A percentile compares a stretch with the other conserved stretches of the same genome.
These are phyloP conservation scores for Musa beccarii DNA, from an alignment of 176 grass and related monocot species.

Conservation along the genomic window DNA sequence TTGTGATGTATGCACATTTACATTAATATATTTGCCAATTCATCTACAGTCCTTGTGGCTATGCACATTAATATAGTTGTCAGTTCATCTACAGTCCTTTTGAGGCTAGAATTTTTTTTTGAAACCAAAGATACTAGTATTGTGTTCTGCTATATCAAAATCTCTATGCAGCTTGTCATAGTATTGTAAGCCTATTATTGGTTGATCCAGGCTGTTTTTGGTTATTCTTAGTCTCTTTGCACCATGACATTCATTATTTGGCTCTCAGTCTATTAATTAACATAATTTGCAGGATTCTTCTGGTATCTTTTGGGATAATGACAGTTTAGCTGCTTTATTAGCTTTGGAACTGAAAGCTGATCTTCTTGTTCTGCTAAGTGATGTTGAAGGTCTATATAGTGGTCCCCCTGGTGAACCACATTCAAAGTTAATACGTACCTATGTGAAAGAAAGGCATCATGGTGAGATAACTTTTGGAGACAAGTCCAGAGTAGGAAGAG, in stretches of 20 bases:
- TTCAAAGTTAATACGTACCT: constrained; percentile 82
- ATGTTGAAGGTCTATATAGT: constrained; percentile 93
- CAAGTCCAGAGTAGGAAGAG: constrained; percentile 95
- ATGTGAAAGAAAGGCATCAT: constrained; percentile 86
- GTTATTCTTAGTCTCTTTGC: background rate
- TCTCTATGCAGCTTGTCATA: background rate
- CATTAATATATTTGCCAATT: background rate
- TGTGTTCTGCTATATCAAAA: background rate
- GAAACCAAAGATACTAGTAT: background rate
- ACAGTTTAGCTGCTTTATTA: constrained; percentile 86
- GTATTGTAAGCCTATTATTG: background rate
- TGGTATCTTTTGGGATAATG: constrained; percentile 99
- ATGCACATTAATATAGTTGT: no score
- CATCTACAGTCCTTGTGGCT: background rate
- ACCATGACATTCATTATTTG: background rate
- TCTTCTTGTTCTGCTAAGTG: constrained; percentile 85
- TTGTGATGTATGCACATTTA: background rate
- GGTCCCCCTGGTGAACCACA: constrained; percentile 73
- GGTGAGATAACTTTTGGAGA: constrained; percentile 88
- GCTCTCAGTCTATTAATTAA: constrained; percentile 6
- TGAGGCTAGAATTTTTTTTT: background rate
- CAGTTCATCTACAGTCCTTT: background rate
- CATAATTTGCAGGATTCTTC: constrained; percentile 69
- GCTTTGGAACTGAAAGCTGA: constrained; percentile 91
- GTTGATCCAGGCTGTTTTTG: background rate